Evolutionary conservation across 2,329 filamentous ascomycete species (phyloP).

Genomic region (Penicillium sp.): DNA sequence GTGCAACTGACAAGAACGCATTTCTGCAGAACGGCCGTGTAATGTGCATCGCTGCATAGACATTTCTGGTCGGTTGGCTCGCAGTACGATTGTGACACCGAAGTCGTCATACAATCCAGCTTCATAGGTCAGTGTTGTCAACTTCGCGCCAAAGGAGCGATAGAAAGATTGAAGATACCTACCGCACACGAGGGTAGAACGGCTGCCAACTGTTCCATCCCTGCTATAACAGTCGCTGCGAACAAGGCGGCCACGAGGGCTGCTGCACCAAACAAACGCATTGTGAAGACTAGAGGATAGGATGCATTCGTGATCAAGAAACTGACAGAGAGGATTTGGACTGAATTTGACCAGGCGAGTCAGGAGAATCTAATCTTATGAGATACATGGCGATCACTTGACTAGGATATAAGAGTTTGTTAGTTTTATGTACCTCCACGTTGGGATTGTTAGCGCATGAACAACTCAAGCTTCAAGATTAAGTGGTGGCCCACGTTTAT

Average conservation of each 20-base stretch:
- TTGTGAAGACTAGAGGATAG: not conserved
- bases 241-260: constrained; percentile 6
- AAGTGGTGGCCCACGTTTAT: not conserved
- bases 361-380: not conserved
- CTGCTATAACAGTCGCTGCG: constrained; percentile 6
- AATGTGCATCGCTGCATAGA: constrained; percentile 31
- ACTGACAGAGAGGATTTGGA: not conserved
- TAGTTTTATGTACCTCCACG: not conserved
- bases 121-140: constrained; percentile 7
- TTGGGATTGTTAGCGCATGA: constrained; percentile 2
- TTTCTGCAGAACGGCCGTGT: constrained; percentile 26
- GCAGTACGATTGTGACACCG: constrained; percentile 31
- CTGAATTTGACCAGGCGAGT: not conserved
- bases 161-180: not conserved
- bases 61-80: constrained; percentile 33
- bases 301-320: constrained; percentile 4
- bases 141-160: not conserved
- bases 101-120: constrained; percentile 20
- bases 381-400: not conserved
- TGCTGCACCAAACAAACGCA: constrained; percentile 4
- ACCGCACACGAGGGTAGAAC: constrained; percentile 20
- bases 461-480: too few relatives aligned
- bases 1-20: constrained; percentile 34
- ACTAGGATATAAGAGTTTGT: not conserved
- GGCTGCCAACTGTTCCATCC: constrained; percentile 11